Conservation (phyloP, 208 protist genomes). For the Leptomonas seymouri region DNA sequence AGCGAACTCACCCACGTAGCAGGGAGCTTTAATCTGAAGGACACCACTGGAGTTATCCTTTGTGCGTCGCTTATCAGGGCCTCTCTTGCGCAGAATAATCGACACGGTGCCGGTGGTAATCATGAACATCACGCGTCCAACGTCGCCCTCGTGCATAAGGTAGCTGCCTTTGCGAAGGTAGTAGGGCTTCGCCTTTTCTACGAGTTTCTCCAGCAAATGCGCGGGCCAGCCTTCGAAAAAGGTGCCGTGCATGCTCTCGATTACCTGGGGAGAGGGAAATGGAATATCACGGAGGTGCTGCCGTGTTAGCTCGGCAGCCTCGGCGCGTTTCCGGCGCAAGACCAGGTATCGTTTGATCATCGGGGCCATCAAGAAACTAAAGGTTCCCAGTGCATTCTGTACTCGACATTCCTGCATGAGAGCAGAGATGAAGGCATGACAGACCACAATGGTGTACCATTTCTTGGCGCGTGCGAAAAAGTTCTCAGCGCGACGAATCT, state of each 20-base stretch:
- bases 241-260: conserved; percentile 81
- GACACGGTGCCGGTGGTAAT: conserved; percentile 73
- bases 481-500: conserved; percentile 59
- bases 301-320: conserved; percentile 46
- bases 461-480: conserved; percentile 48
- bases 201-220: conserved; percentile 68
- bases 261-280: conserved; percentile 73
- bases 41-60: conserved; percentile 78
- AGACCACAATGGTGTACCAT: conserved; percentile 81
- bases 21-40: conserved; percentile 73
- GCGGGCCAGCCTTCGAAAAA: conserved; percentile 87
- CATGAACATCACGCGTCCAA: conserved; percentile 90
- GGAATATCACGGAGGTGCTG: conserved; percentile 72
- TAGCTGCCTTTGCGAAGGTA: conserved; percentile 70
- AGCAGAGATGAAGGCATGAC: conserved; percentile 84
- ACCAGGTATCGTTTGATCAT: conserved; percentile 63
- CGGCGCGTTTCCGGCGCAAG: conserved; percentile 39
- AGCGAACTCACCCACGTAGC: conserved; percentile 90
- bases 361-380: conserved; percentile 65
- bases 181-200: conserved; percentile 56
- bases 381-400: conserved; percentile 75
- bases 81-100: conserved; percentile 76
- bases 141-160: conserved; percentile 90
- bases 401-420: conserved; percentile 78
- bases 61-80: conserved; percentile 68